phyloP scores from a whole-genome alignment of 345 rosid species.

The Ricinus communis region DNA sequence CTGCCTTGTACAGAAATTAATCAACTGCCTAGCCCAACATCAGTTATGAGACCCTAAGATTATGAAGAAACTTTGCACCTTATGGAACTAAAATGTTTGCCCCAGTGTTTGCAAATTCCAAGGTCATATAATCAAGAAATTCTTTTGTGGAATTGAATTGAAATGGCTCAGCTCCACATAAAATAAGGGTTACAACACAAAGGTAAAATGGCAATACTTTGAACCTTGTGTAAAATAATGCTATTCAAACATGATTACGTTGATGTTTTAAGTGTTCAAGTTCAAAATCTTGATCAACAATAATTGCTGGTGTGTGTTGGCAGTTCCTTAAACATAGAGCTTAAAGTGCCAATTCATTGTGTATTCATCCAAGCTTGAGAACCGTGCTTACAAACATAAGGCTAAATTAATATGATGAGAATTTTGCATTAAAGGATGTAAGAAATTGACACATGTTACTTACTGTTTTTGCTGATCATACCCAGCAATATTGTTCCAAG shows the following conservation, averaged over 20 bases:
- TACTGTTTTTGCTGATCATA: constrained; percentile 83
- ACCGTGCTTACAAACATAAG: not conserved
- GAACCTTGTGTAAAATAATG: not conserved
- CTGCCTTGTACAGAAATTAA: not conserved
- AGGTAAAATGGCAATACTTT: not conserved
- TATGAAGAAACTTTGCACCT: not conserved
- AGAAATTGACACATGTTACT: not conserved
- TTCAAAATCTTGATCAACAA: not conserved
- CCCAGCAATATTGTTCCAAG: constrained; percentile 93
- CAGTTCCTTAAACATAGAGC: not conserved
- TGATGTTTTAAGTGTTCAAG: not conserved
- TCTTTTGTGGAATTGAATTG: not conserved
- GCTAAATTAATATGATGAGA: constrained; percentile 4
- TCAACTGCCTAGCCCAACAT: not conserved
- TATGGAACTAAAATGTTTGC: not conserved
- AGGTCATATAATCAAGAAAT: too few species aligned
- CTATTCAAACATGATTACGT: not conserved
- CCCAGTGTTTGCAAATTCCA: not conserved
- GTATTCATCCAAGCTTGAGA: not conserved
- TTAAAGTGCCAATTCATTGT: not conserved
- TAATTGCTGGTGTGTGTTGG: not conserved
- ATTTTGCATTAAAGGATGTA: not conserved
- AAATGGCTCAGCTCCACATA: not conserved
- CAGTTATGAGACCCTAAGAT: not conserved
- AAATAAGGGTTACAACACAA: not conserved